Conservation (phyloP, 1,139 yeast genomes). For the Suhomyces guaymorum region DNA sequence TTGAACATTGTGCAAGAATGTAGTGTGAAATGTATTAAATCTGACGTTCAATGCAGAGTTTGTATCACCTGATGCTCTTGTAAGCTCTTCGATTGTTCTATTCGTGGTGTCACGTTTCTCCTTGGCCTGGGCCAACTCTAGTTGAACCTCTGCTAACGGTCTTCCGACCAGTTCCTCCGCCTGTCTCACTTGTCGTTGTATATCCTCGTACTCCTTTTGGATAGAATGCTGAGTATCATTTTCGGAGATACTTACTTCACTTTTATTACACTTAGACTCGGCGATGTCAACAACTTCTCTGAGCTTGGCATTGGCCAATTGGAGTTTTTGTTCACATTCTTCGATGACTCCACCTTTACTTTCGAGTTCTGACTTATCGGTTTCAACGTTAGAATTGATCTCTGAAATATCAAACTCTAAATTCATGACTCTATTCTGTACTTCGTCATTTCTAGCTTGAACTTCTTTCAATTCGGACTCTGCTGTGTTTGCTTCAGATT, state of each 20-base stretch:
- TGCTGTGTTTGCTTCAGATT: slow-evolving; percentile 14
- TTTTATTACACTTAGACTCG: slow-evolving; percentile 32
- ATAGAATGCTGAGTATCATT: slow-evolving; percentile 41
- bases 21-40: slow-evolving; percentile 49
- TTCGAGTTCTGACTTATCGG: slow-evolving; percentile 16
- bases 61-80: slow-evolving; percentile 26
- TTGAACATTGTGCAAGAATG: slow-evolving; percentile 33
- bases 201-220: slow-evolving; percentile 33
- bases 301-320: slow-evolving; percentile 22
- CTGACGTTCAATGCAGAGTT: slow-evolving; percentile 47
- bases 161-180: slow-evolving; percentile 40
- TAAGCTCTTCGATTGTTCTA: slow-evolving; percentile 25
- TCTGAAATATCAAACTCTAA: slow-evolving; percentile 19
- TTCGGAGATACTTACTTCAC: slow-evolving; percentile 28
- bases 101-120: slow-evolving; percentile 32
- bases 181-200: slow-evolving; percentile 36
- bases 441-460: slow-evolving; percentile 5
- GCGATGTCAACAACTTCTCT: slow-evolving; percentile 29
- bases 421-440: slow-evolving; percentile 10
- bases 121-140: slow-evolving; percentile 29
- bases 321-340: slow-evolving; percentile 16
- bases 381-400: slow-evolving; percentile 13
- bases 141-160: slow-evolving; percentile 40
- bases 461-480: slow-evolving; percentile 10
- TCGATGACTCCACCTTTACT: slow-evolving; percentile 16